A percentile compares a stretch with the other conserved stretches of the same genome.
These are phyloP conservation scores for Zasmidium angulare DNA, from an alignment of 2,329 filamentous ascomycete species.

Conservation along the genomic window DNA sequence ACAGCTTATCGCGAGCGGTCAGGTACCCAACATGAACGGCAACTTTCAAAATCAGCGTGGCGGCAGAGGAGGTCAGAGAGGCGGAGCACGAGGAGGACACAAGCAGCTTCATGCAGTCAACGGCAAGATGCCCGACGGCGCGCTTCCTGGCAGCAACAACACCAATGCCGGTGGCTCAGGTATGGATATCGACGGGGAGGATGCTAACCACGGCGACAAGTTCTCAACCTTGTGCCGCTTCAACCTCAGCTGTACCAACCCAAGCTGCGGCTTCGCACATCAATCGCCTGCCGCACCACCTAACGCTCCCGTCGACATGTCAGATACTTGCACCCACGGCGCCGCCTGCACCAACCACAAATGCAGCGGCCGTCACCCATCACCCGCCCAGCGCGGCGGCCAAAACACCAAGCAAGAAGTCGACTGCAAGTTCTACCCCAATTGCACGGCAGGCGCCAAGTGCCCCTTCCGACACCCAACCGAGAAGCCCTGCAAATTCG, in stretches of 20 bases:
- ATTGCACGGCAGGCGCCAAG: conserved; percentile 77
- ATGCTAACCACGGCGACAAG: conserved; percentile 52
- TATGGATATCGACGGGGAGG: conserved; percentile 62
- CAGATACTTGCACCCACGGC: conserved; percentile 78
- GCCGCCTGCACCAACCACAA: conserved; percentile 95
- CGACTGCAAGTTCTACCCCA: conserved; percentile 87
- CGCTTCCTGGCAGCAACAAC: conserved; percentile 18
- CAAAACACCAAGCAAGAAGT: conserved; percentile 67
- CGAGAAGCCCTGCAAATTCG: conserved; percentile 87
- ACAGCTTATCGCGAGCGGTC: conserved; percentile 52
- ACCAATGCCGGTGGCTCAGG: conserved; percentile 39
- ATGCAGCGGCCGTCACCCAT: conserved; percentile 88
- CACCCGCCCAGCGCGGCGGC: conserved; percentile 77
- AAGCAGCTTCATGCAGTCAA: conserved; percentile 21
- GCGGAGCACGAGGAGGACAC: conserved; percentile 16
- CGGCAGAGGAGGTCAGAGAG: conserved; percentile 7
- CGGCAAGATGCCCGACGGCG: conserved; percentile 23
- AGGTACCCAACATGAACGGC: conserved; percentile 41
- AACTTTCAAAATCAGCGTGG: conserved; percentile 7
- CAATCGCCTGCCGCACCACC: conserved; percentile 87
- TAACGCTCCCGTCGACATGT: conserved; percentile 68
- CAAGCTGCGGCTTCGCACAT: conserved; percentile 88
- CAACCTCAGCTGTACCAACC: conserved; percentile 84
- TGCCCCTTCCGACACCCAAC: conserved; percentile 88
- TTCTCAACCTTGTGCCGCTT: conserved; percentile 78